Conservation (phyloP, 2,329 filamentous ascomycete species). For the Colletotrichum orchidophilum region DNA sequence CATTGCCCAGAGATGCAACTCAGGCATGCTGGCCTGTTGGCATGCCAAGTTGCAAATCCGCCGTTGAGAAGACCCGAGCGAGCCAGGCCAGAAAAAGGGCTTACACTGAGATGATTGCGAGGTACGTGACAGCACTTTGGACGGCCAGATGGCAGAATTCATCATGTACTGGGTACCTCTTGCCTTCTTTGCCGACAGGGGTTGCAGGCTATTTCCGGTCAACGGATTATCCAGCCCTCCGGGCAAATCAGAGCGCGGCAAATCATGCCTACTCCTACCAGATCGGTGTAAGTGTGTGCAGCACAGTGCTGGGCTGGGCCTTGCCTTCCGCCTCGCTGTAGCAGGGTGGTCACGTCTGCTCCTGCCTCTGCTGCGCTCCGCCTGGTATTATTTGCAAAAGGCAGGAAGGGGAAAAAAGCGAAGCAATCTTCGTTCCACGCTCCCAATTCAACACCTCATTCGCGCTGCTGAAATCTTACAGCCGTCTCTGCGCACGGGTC, state of each 20-base stretch:
- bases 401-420: constrained; percentile 31
- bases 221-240: constrained; percentile 43
- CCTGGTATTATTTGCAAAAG: constrained; percentile 35
- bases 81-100: constrained; percentile 9
- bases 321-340: constrained; percentile 34
- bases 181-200: constrained; percentile 12
- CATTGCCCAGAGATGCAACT: not conserved
- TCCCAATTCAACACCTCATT: constrained; percentile 19
- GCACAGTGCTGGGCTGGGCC: constrained; percentile 33
- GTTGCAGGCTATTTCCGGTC: constrained; percentile 32
- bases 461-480: constrained; percentile 18
- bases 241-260: constrained; percentile 38
- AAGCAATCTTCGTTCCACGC: constrained; percentile 25
- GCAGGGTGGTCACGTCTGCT: constrained; percentile 34
- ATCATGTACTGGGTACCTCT: constrained; percentile 21
- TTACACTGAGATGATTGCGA: constrained; percentile 15
- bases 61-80: constrained; percentile 24
- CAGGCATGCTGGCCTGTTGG: constrained; percentile 31
- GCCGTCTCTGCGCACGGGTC: constrained; percentile 11
- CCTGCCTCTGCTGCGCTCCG: constrained; percentile 28
- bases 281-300: constrained; percentile 41
- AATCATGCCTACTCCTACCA: constrained; percentile 36
- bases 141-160: constrained; percentile 14
- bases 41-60: constrained; percentile 29
- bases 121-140: not conserved